These are phyloP conservation scores for Geosmithia flava DNA, from an alignment of 2,329 filamentous ascomycete species.

Conservation along the genomic window DNA sequence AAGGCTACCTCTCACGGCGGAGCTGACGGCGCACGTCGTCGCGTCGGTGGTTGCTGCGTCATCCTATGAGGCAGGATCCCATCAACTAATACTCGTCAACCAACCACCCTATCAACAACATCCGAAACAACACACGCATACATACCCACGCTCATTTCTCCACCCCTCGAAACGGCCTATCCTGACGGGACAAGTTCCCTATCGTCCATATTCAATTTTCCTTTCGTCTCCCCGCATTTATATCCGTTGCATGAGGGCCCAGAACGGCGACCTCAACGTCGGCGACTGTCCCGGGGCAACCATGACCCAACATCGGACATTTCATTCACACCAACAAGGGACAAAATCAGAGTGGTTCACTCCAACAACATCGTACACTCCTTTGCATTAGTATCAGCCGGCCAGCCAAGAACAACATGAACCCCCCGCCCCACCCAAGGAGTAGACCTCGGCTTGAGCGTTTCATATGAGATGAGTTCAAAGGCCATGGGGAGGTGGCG, in stretches of 20 bases:
- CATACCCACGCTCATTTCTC: neutral
- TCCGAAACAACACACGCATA: neutral
- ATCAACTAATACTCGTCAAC: neutral
- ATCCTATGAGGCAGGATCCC: constrained; percentile 27
- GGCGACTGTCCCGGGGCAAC: too few species aligned
- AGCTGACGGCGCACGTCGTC: constrained; percentile 25
- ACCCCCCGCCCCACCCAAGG: too few species aligned
- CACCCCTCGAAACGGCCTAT: too few species aligned
- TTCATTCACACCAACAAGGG: too few species aligned
- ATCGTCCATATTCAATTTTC: too few species aligned
- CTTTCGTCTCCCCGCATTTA: too few species aligned
- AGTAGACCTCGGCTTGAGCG: neutral
- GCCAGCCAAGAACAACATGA: neutral
- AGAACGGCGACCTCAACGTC: too few species aligned
- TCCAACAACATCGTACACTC: neutral
- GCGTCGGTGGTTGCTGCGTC: constrained; percentile 34
- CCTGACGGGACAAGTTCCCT: too few species aligned
- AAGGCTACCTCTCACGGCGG: constrained; percentile 27
- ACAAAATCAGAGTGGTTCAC: too few species aligned
- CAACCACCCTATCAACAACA: neutral
- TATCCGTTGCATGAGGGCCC: too few species aligned
- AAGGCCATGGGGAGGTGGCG: too few species aligned
- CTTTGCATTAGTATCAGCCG: neutral
- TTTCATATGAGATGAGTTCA: neutral
- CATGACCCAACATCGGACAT: too few species aligned